Percentiles rank a stretch among this genome's conserved stretches.
Conservation (phyloP, 1,284 basidiomycete genomes). For the Ustilago nuda region DNA sequence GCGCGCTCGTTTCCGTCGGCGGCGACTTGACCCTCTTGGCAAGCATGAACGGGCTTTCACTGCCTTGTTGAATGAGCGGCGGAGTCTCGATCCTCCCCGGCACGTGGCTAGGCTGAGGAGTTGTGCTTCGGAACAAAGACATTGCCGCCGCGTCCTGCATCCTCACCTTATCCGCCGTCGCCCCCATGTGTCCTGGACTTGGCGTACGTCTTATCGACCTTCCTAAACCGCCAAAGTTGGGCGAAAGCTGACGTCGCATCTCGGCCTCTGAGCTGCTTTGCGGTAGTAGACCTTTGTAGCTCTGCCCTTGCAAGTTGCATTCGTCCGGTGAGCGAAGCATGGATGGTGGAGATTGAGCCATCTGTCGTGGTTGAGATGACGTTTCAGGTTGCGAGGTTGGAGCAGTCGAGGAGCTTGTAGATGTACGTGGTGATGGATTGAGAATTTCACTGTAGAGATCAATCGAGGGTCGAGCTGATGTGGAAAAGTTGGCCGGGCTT, state of each 20-base stretch:
- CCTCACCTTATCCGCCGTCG: conserved; percentile 35
- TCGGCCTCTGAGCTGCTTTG: conserved; percentile 9
- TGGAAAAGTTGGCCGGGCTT: conserved; percentile 17
- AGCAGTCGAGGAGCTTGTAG: background rate
- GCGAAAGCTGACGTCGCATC: conserved; percentile 17
- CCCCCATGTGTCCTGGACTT: conserved; percentile 14
- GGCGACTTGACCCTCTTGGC: conserved; percentile 11
- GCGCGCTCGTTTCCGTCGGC: background rate
- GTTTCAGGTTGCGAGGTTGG: background rate
- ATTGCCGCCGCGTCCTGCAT: conserved; percentile 48
- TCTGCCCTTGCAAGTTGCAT: background rate
- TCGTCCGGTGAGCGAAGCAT: conserved; percentile 11
- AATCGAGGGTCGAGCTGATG: conserved; percentile 20
- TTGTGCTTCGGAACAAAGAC: conserved; percentile 35
- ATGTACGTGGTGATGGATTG: conserved; percentile 20
- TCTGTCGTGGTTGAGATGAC: background rate
- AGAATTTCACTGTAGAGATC: conserved; percentile 41
- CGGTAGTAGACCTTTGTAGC: background rate
- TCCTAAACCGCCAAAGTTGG: conserved; percentile 1
- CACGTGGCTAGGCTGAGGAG: conserved; percentile 38
- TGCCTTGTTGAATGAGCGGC: conserved; percentile 10
- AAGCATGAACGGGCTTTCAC: conserved; percentile 22
- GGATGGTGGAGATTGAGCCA: conserved; percentile 12
- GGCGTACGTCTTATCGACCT: conserved; percentile 11
- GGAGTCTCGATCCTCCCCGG: conserved; percentile 44